Conservation (phyloP, 495 filamentous ascomycete species). For the Parachaetomium inaequale region DNA sequence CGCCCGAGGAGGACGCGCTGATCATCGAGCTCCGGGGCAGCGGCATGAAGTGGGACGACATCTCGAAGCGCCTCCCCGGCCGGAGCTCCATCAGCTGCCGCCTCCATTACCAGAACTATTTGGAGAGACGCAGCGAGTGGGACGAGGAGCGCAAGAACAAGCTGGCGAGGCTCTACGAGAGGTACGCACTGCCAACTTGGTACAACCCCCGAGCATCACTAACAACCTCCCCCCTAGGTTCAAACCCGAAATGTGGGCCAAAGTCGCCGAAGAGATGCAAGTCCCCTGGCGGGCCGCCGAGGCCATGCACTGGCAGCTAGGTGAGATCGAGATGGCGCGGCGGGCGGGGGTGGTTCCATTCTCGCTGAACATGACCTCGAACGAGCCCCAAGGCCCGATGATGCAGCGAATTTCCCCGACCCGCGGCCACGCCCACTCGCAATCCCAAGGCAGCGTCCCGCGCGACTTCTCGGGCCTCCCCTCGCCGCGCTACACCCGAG, state of each 20-base stretch:
- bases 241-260: conserved; percentile 95
- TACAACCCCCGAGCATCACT: conserved; percentile 12
- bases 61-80: conserved; percentile 82
- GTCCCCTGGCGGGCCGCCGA: conserved; percentile 95
- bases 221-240: conserved; percentile 56
- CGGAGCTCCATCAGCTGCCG: conserved; percentile 90
- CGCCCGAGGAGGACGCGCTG: conserved; percentile 78
- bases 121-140: conserved; percentile 88
- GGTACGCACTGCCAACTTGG: conserved; percentile 53
- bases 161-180: conserved; percentile 88
- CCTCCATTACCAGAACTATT: conserved; percentile 95
- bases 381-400: conserved; percentile 46
- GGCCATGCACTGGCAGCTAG: conserved; percentile 97
- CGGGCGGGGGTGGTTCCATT: conserved; percentile 84
- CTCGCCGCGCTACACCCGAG: conserved; percentile 32
- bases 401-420: conserved; percentile 32
- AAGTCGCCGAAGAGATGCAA: conserved; percentile 89
- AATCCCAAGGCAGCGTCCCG: conserved; percentile 46
- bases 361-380: conserved; percentile 59
- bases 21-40: conserved; percentile 85
- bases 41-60: conserved; percentile 98
- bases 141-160: conserved; percentile 97
- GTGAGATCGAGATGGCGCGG: conserved; percentile 86
- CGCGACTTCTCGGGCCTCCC: conserved; percentile 36
- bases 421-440: conserved; percentile 42